A percentile compares a stretch with the other conserved stretches of the same genome.
Evolutionary conservation across 345 rosid genomes (phyloP).

Genomic region (Raphanus sativus): DNA sequence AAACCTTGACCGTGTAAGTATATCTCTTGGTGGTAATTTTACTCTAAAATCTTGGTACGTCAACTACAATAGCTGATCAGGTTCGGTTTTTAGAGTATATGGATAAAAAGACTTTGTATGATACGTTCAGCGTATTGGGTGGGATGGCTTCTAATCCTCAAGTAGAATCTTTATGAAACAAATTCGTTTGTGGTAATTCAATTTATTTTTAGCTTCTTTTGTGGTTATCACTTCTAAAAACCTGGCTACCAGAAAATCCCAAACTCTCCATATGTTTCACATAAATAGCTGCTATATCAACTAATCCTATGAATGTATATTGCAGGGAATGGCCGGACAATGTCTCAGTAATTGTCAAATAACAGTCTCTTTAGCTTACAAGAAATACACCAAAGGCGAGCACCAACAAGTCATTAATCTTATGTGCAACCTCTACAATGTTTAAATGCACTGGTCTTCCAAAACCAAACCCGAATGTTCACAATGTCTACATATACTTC

Average conservation of each 20-base stretch:
- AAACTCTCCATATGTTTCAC: too few species aligned
- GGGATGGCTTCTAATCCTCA: constrained; percentile 90
- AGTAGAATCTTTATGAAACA: too few species aligned
- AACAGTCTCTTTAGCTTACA: constrained; percentile 63
- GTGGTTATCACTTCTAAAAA: too few species aligned
- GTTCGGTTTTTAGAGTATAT: constrained; percentile 62
- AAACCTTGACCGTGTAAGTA: constrained; percentile 90
- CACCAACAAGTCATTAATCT: constrained; percentile 43
- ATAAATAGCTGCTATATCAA: constrained; percentile 44
- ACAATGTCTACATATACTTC: too few species aligned
- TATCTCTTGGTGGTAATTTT: not conserved
- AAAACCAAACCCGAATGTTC: too few species aligned
- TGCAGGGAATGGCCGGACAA: constrained; percentile 94
- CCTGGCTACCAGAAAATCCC: too few species aligned
- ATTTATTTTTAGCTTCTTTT: constrained; percentile 35
- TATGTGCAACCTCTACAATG: not conserved
- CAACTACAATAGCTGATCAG: constrained; percentile 5
- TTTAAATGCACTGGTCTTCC: too few species aligned
- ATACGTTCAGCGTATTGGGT: constrained; percentile 97
- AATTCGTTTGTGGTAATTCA: too few species aligned
- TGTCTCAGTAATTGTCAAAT: constrained; percentile 93
- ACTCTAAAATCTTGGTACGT: not conserved
- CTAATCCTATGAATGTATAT: not conserved
- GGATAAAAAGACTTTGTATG: constrained; percentile 88
- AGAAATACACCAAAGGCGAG: constrained; percentile 97